Evolutionary conservation across 2,329 filamentous ascomycete species (phyloP), one percentile per base, ranked within the genome.

Genomic region (Penicillium sclerotiorum): DNA sequence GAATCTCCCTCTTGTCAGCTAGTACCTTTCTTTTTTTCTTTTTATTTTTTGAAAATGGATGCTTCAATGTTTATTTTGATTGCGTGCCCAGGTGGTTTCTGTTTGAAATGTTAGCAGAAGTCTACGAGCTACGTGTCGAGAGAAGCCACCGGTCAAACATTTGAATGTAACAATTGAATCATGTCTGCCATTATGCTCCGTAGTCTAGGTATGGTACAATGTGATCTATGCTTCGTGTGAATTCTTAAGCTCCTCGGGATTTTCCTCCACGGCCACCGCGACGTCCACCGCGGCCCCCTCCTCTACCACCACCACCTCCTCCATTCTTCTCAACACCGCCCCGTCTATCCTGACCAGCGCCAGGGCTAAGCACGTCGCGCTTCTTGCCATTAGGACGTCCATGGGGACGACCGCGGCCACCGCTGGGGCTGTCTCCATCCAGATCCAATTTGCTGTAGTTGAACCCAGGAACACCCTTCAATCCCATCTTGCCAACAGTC

Each of bases 401-500:
- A 20, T 39, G 25, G n/a, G 32, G 27, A 22, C 44, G 35, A 8
- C 37, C 36, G 18, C 36, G 45, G 8, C 23, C 17, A 41, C 20
- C 45, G 12, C 45, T 27, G 20, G 45, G 41, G n/a, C 35, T 13
- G 9, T 47, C 46, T 38, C 56, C 58, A 38, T 35, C 56, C 1
- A 43, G 20, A 23, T 43, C 40, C 17, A 23, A 43, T 20, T 23
- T 43, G 4, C 52, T 64, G 44, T 63, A 68, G 39, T 62, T 66
- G 44, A 72, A 61, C 8, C 69, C 70, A n/a, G 64, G 63, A 21
- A 71, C 63, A 40, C 65, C 65, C 56, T 72, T 72, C 46, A 73
- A 39, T 0, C 70, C 71, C 71, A 73, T 73, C 55, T 73, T 73
- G 38, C 64, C 66, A 44, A 73, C 49, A 22, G 66, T 59, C 53